Evolutionary conservation across 2,329 filamentous ascomycete species (phyloP).

Genomic region (Diaporthe vexans): DNA sequence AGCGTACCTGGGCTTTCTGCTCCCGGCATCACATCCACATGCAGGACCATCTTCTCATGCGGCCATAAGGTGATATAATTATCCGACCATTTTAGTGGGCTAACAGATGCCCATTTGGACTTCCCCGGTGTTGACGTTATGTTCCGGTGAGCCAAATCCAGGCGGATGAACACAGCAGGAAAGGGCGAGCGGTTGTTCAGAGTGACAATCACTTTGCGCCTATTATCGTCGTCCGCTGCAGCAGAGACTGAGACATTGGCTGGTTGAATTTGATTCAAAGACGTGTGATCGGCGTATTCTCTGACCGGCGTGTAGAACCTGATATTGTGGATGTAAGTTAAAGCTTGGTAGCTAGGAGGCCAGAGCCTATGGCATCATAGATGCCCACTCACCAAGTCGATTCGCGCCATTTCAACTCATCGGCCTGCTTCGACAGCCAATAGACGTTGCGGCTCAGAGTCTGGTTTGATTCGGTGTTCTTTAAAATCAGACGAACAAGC

Average conservation of each 20-base stretch:
- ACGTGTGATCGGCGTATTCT: slow-evolving; percentile 57
- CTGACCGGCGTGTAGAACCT: slow-evolving; percentile 4
- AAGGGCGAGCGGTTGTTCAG: slow-evolving; percentile 65
- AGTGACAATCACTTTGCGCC: slow-evolving; percentile 51
- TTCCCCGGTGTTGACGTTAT: slow-evolving; percentile 44
- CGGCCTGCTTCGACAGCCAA: slow-evolving; percentile 64
- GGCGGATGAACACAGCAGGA: slow-evolving; percentile 70
- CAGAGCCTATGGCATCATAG: not conserved
- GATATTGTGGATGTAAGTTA: not conserved
- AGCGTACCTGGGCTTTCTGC: not conserved
- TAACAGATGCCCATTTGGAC: slow-evolving; percentile 55
- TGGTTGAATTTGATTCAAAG: slow-evolving; percentile 55
- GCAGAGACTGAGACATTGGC: slow-evolving; percentile 55
- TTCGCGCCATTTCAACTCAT: slow-evolving; percentile 67
- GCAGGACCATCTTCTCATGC: slow-evolving; percentile 11
- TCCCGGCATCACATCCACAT: not conserved
- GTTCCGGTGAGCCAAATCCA: slow-evolving; percentile 61
- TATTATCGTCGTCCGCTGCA: slow-evolving; percentile 22
- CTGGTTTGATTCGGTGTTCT: slow-evolving; percentile 49
- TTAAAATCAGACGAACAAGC: slow-evolving; percentile 65
- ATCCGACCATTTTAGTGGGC: slow-evolving; percentile 70
- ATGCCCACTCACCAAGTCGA: slow-evolving; percentile 65
- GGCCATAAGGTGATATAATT: slow-evolving; percentile 64
- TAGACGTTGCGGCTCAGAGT: slow-evolving; percentile 71
- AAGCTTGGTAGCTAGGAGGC: not conserved